Percentiles rank a stretch among this genome's conserved stretches.
Evolutionary conservation across 306 rosid species (phyloP).

Genomic region (Aeschynomene evenia): DNA sequence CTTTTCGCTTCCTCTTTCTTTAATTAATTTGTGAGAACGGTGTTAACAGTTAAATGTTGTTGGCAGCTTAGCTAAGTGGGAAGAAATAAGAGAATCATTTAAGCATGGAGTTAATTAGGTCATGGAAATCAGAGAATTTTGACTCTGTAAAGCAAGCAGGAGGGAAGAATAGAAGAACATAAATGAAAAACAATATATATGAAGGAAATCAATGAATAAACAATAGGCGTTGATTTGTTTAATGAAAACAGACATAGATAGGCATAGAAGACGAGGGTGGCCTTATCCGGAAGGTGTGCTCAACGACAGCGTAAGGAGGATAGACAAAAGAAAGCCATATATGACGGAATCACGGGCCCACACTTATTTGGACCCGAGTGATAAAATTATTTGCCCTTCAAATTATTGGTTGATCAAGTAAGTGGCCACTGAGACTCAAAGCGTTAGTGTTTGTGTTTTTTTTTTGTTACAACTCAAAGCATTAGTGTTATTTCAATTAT

Average conservation of each 20-base stretch:
- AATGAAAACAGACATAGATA: too few relatives aligned
- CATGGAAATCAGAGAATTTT: neutral
- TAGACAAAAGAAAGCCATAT: neutral
- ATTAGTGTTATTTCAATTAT: too few relatives aligned
- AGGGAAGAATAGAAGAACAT: neutral
- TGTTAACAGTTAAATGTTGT: neutral
- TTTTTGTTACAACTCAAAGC: neutral
- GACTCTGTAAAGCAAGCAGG: neutral
- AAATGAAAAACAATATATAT: neutral
- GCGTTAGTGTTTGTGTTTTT: too few relatives aligned
- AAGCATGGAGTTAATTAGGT: neutral
- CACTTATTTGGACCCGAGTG: neutral
- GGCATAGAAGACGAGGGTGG: too few relatives aligned
- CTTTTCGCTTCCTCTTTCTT: neutral
- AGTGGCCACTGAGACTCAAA: too few relatives aligned
- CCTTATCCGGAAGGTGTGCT: conserved; percentile 51
- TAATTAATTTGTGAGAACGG: neutral
- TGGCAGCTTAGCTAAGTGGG: too few relatives aligned
- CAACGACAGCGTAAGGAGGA: neutral
- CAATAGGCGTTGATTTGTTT: neutral
- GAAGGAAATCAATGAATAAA: neutral
- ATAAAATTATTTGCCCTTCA: neutral
- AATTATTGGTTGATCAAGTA: too few relatives aligned
- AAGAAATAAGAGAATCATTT: neutral
- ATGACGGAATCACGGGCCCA: conserved; percentile 10